phyloP scores from a whole-genome alignment of 192 early-diverging fungal species.

The Linnemannia schmuckeri region DNA sequence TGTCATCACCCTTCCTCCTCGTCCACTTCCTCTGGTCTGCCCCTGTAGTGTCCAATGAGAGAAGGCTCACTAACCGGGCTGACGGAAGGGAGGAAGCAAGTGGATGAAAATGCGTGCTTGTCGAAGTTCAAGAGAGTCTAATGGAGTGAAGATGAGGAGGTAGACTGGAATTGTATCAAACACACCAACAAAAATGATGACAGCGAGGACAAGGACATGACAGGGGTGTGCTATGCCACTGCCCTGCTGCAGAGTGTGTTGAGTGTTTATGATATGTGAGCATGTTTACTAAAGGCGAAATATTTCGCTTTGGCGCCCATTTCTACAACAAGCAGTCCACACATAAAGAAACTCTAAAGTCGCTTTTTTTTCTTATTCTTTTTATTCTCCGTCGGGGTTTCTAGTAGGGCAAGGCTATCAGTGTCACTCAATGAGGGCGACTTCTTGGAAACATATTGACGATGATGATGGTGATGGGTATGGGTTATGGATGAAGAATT shows the following conservation, averaged over 20 bases:
- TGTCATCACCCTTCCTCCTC: no score
- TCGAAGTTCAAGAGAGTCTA: no score
- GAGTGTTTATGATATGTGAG: neutral
- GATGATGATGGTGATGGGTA: no score
- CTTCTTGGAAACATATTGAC: no score
- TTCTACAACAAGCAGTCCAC: neutral
- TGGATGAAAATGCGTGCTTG: no score
- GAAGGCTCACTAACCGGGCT: no score
- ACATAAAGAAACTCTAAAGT: neutral
- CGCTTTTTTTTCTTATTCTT: neutral
- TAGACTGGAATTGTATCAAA: neutral
- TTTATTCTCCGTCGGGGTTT: neutral
- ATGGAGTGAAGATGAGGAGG: neutral
- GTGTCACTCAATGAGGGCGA: neutral
- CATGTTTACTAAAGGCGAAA: neutral
- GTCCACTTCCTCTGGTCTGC: no score
- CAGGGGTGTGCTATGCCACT: neutral
- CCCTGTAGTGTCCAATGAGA: no score
- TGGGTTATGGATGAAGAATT: no score
- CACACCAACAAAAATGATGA: neutral
- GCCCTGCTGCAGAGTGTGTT: neutral
- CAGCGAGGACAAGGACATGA: neutral
- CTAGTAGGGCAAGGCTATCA: neutral
- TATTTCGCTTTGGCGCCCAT: neutral
- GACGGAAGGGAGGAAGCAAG: no score